Base-by-base conservation (phyloP, 2,329 filamentous ascomycete genomes). In the Fusarium buxicola region DNA sequence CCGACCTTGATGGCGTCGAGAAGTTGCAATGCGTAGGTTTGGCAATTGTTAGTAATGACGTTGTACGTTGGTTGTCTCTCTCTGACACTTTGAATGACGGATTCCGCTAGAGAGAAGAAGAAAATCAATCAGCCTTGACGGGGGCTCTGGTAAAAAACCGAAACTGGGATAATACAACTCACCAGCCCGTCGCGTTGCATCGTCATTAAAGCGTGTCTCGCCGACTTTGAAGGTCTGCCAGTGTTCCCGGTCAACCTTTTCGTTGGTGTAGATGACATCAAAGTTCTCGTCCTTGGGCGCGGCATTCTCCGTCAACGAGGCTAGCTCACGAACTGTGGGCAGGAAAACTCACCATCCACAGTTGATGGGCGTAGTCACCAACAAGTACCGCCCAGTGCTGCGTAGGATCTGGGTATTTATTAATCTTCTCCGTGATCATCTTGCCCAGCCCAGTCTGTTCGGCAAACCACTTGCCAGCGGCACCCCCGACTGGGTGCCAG, bases 341-440 rank as follows among this genome's bases (percentile, higher is more conserved):
- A 3, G 38, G 18, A 34, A 8, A 32, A 70, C 76, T 63, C 61
- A 82, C 81, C 84, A 86, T 86, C 84, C 84, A 87, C n/a, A 87
- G 72, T 69, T 86, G 78, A 68, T 86, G 84, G 2, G 78, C 80
- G 66, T 77, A 87, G 11, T 81, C 82, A 2, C 83, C 84, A 1
- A 86, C 82, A 1, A 87, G 74, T 2, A 86, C 81, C 3, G 83
- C 84, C 84, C 84, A 87, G 66, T 87, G 84, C 72, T 87, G 84
- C 5, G 83, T 86, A 4, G 84, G 84, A 66, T 87, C 84, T 0
- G 84, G 84, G 59, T 83, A 86, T 54, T 76, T 78, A 64, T 83
- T 80, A 50, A 84, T 81, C 60, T 79, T 82, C 40, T 84, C 81
- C 0, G 82, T 85, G 56, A 87, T 86, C 75, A 83, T 75, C 72